Evolutionary conservation across 1,284 basidiomycete species (phyloP), one percentile per base, ranked within the genome.

Genomic region (Austroboletus novae-zelandiae): DNA sequence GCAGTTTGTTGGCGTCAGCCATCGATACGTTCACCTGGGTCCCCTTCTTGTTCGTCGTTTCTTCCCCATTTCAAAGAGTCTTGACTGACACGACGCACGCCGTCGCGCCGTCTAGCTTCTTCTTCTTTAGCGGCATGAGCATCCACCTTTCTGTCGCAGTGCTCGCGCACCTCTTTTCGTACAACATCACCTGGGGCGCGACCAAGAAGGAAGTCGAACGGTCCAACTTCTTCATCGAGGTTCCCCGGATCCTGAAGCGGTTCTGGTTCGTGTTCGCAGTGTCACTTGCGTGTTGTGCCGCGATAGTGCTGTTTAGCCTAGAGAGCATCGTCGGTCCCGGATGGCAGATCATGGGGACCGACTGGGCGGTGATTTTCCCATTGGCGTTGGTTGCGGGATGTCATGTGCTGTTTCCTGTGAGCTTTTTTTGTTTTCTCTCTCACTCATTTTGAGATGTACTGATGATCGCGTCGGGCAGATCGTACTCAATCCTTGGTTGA

Each of bases 161-260:
- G 10, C 76, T 91, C 10, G 81, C 89, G 0, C 91, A 94, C 68
- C 56, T 90, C 55, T 84, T 92, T 66, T 89, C 88, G 2, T 90
- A 89, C 73, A 85, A 93, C 70, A 94, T 94, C 74, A 81, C 77
- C 7, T 92, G 88, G 88, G 81, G 80, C 13, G 86, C 86, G 13
- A 89, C 86, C 6, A 83, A 80, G 67, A 90, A 90, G 57, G 89
- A 91, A 62, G 86, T 89, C 45, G 84, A 89, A 65, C 78, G 81
- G 34, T 88, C 84, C 35, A 92, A 93, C 69, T 93, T 94, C 74
- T 94, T 90, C 79, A 80, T 86, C 46, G 91, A 94, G 64, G 83
- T 92, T 6, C 92, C 92, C 0, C 80, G 81, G 54, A 93, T 93
- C 62, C 71, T 85, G 59, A 81, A 83, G 52, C 81, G 89, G 11